Evolutionary conservation across 306 rosid genomes (phyloP), one percentile per base, ranked within the genome.

Genomic region (Crataegus laevigata): DNA sequence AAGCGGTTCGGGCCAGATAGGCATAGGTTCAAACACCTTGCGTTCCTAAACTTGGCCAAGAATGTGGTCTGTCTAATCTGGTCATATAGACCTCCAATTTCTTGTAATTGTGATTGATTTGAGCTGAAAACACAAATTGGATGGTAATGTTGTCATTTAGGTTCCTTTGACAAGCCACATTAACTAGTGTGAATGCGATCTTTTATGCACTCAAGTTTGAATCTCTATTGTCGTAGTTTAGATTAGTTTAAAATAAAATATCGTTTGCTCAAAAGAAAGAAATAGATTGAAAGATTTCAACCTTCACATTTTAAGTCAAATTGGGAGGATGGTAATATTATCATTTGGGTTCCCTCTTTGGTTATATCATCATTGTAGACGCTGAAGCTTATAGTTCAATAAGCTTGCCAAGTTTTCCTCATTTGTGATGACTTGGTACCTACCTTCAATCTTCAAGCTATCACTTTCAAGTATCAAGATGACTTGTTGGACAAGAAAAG

Each of bases 11-110:
- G 98, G 69, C 87, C 86, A 21, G 84, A 89, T 28, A 84, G 77
- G 43, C 76, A 85, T 86, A 82, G 97, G 73, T 92, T 94, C 57
- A 93, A 90, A 75, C 93, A 94, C 83, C 99, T 92, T 75, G 83
- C 97, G 59, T 89, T 94, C 76, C 84, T 92, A 18, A 94, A 94
- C 86, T 83, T 90, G 84, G 97, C 97, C 0, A 97, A 94, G 79
- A 94, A 78, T 67, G 97, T 92, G 26, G 96, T 90, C 63, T 94
- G 99, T 85, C 87, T 94, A 69, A 77, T 91, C 83, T 94, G 99
- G 99, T 94, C 99, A 0, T 94, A 73, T 78, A 84, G 18, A 1
- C 36, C 43, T 52, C 18, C 22, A 4, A 47, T 18, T 75, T 34
- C 43, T 21, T 6, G 32, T 57, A 26, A 42, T 69, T 57, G 38